phyloP scores from a whole-genome alignment of 805 yeast species.

The Hanseniaspora guilliermondii region DNA sequence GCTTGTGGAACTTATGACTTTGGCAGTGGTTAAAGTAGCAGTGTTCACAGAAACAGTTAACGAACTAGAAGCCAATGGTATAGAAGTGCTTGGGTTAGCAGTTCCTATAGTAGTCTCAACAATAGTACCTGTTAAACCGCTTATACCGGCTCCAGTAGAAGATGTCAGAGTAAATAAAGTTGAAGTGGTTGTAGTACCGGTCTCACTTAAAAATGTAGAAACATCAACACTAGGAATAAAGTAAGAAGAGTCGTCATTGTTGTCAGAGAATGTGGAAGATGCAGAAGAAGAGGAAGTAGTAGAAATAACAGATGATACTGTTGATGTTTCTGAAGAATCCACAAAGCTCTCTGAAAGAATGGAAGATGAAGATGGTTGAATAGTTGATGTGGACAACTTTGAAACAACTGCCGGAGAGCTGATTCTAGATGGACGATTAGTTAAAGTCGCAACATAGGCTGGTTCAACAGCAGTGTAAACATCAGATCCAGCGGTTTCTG shows the following conservation, averaged over 20 bases:
- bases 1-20: conserved; percentile 14
- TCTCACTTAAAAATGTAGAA: conserved; percentile 15
- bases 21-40: conserved; percentile 22
- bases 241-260: background rate
- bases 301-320: background rate
- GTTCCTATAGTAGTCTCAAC: conserved; percentile 25
- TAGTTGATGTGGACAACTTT: background rate
- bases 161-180: conserved; percentile 15
- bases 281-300: background rate
- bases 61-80: conserved; percentile 22
- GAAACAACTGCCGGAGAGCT: background rate
- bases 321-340: background rate
- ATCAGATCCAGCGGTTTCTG: background rate
- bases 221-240: conserved; percentile 3
- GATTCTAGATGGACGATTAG: conserved; percentile 2
- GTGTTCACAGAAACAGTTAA: conserved; percentile 25
- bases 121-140: conserved; percentile 22
- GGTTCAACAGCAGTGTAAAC: conserved; percentile 8
- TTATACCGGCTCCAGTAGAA: conserved; percentile 13
- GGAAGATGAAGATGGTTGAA: background rate
- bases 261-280: background rate
- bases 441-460: background rate
- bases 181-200: conserved; percentile 19
- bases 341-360: background rate
- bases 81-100: conserved; percentile 27